phyloP scores from a whole-genome alignment of 345 rosid species.

The Citropsis articulata region DNA sequence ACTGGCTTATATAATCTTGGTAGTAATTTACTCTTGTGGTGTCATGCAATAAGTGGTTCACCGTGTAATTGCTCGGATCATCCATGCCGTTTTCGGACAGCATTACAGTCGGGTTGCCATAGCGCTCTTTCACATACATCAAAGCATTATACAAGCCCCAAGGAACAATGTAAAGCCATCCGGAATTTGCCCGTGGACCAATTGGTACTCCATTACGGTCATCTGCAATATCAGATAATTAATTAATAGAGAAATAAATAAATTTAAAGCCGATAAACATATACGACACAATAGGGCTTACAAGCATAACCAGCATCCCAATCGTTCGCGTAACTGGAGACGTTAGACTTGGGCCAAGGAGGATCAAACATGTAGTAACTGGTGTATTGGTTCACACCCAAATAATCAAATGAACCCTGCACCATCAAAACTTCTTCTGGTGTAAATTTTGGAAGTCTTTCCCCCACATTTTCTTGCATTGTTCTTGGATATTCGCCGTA shows the following conservation, averaged over 20 bases:
- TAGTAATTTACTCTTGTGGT: constrained; percentile 41
- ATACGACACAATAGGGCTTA: constrained; percentile 20
- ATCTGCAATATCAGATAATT: constrained; percentile 27
- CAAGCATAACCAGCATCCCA: constrained; percentile 52
- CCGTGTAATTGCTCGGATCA: constrained; percentile 42
- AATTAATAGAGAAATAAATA: too few species aligned
- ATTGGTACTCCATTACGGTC: constrained; percentile 39
- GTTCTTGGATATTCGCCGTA: constrained; percentile 70
- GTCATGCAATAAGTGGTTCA: constrained; percentile 37
- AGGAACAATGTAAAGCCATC: constrained; percentile 66
- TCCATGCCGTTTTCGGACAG: constrained; percentile 75
- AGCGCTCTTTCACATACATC: constrained; percentile 51
- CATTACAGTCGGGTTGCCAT: constrained; percentile 41
- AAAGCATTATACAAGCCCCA: constrained; percentile 59
- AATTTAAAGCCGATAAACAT: neutral
- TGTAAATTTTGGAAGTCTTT: constrained; percentile 53
- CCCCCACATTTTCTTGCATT: constrained; percentile 45
- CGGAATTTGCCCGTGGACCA: constrained; percentile 52
- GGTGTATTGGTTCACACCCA: constrained; percentile 65
- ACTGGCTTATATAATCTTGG: constrained; percentile 38
- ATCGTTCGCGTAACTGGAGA: constrained; percentile 44
- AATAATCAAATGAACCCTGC: constrained; percentile 44
- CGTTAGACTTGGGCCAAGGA: constrained; percentile 17
- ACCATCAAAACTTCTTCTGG: constrained; percentile 37
- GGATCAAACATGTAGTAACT: constrained; percentile 44